Evolutionary conservation across 257 asterid genomes (phyloP), one percentile per base, ranked within the genome.

Genomic region (Voacanga thouarsii): DNA sequence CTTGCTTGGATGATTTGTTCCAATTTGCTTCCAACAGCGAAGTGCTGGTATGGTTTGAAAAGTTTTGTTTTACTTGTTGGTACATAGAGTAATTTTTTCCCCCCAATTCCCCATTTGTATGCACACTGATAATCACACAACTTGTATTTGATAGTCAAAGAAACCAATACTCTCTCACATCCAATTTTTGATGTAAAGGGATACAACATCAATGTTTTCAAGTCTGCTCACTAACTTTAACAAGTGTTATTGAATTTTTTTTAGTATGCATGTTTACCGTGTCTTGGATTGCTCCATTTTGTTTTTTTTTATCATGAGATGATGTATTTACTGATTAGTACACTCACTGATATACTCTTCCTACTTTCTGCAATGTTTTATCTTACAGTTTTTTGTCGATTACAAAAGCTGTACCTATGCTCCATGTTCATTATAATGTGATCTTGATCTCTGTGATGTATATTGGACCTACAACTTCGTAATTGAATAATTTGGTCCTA

Each of bases 121-220:
- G 86, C 82, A 80, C 75, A 75, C 84, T 80, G 80, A 82, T 67
- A 75, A 82, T 75, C 81, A 80, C 81, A 76, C 76, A 47, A 77
- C 78, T 79, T 84, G 82, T 86, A 77, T 82, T 61, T 51, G 51
- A 72, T 75, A 81, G 87, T 49, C 78, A 83, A 88, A 77, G 75
- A 79, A 88, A 82, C 77, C 74, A 60, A 76, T 69, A 64, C 63
- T 79, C 51, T 84, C 73, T 77, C 82, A 30, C 88, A 51, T 76
- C 82, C 85, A 80, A 80, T 85, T 86, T 53, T 89, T 89, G 88
- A 81, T 83, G 83, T 84, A 89, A 84, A 80, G 79, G 80, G 79
- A 85, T 81, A 75, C 77, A 77, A 71, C 84, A 80, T 79, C 72
- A 73, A 85, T 83, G 61, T 82, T 77, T 83, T 68, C 55, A 50